Evolutionary conservation across 2,329 filamentous ascomycete species (phyloP).

Genomic region (Stachybotrys chlorohalonatus): DNA sequence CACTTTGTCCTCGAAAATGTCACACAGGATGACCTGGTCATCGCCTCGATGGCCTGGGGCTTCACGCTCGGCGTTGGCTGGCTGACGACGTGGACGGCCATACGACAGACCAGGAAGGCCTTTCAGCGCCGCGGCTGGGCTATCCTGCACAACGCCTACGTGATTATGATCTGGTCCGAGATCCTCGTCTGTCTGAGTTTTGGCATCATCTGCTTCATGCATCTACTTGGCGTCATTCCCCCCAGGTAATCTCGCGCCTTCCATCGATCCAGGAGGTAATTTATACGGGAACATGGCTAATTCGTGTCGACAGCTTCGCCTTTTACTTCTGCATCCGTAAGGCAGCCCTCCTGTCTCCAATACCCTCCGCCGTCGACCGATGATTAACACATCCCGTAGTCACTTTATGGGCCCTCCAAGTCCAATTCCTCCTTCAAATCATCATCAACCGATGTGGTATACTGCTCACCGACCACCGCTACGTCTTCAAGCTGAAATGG

Average conservation of each 20-base stretch:
- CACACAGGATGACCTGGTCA: conserved; percentile 11
- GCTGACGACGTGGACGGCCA: conserved; percentile 10
- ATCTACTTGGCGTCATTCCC: conserved; percentile 13
- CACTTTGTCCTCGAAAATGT: conserved; percentile 10
- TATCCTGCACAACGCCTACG: conserved; percentile 27
- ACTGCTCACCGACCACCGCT: conserved; percentile 10
- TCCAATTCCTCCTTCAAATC: conserved; percentile 15
- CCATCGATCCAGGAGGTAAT: no score
- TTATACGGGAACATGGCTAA: conserved; percentile 3
- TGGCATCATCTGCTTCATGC: conserved; percentile 22
- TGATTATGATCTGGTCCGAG: conserved; percentile 40
- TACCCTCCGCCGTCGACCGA: background rate
- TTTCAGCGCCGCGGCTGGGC: conserved; percentile 21
- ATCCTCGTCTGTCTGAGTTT: conserved; percentile 31
- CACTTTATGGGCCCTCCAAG: conserved; percentile 15
- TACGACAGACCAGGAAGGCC: conserved; percentile 23
- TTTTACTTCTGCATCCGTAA: conserved; percentile 17
- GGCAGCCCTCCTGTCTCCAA: conserved; percentile 1
- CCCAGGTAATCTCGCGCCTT: conserved; percentile 10
- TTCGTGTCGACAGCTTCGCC: conserved; percentile 9
- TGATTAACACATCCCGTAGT: conserved; percentile 5
- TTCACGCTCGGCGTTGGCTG: conserved; percentile 32
- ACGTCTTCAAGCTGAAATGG: conserved; percentile 11
- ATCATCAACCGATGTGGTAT: conserved; percentile 16
- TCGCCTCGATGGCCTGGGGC: conserved; percentile 23